Evolutionary conservation across 495 filamentous ascomycete species (phyloP).

Genomic region (Rostrohypoxylon terebratum): DNA sequence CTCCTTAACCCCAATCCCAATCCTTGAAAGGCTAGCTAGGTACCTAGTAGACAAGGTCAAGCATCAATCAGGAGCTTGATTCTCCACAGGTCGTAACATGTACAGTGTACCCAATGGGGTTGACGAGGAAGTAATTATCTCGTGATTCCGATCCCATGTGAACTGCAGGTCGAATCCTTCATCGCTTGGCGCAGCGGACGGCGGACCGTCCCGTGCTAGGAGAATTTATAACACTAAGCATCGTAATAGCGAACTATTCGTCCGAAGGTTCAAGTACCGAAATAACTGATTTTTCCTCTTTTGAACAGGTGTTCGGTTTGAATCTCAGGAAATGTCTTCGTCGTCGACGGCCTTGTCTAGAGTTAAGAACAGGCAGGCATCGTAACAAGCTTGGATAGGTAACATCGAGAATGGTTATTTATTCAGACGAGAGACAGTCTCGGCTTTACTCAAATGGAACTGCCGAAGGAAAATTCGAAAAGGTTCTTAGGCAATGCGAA

Average conservation of each 20-base stretch:
- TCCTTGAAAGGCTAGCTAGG: conserved; percentile 7
- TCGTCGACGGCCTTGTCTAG: background rate
- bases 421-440: background rate
- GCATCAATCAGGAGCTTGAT: background rate
- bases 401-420: background rate
- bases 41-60: no score
- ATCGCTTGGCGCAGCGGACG: conserved; percentile 16
- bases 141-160: background rate
- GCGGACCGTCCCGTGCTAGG: conserved; percentile 26
- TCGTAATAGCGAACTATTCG: background rate
- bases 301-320: background rate
- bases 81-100: conserved; percentile 5
- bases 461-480: conserved; percentile 9
- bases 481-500: background rate
- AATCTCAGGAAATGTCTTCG: background rate
- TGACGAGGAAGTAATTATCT: conserved; percentile 10
- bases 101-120: conserved; percentile 9
- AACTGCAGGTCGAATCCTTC: conserved; percentile 26
- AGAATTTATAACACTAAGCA: background rate
- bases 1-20: conserved; percentile 9
- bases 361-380: background rate
- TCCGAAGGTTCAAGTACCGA: background rate
- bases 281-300: background rate
- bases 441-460: conserved; percentile 11
- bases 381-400: background rate